Percentiles rank a stretch among this genome's conserved stretches.
These are phyloP conservation scores for Hirschfeldia incana DNA, from an alignment of 345 rosid species.

Conservation along the genomic window DNA sequence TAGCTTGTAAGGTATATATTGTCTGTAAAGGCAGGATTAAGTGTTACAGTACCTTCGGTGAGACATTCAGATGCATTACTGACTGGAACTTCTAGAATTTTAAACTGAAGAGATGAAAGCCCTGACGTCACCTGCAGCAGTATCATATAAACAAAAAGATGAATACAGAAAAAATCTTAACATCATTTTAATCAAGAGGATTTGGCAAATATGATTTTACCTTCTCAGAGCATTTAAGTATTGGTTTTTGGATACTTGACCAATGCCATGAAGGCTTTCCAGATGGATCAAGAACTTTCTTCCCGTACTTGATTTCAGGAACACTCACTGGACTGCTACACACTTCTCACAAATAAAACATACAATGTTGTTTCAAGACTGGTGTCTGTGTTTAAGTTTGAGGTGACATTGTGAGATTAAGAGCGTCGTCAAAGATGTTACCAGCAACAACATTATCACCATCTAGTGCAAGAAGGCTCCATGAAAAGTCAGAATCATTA, in stretches of 20 bases:
- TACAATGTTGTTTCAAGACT: conserved; percentile 1
- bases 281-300: conserved; percentile 43
- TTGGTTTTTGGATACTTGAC: conserved; percentile 55
- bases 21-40: conserved; percentile 41
- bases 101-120: conserved; percentile 53
- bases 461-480: conserved; percentile 67
- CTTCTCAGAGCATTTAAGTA: conserved; percentile 63
- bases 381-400: neutral
- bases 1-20: neutral
- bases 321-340: conserved; percentile 80
- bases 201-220: conserved; percentile 34
- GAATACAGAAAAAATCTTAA: conserved; percentile 4
- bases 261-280: conserved; percentile 26
- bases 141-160: conserved; percentile 5
- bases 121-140: conserved; percentile 54
- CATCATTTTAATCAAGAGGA: neutral
- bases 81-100: conserved; percentile 66
- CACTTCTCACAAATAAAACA: conserved; percentile 42
- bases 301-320: conserved; percentile 77
- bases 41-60: conserved; percentile 52
- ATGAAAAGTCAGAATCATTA: conserved; percentile 58
- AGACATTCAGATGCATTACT: conserved; percentile 54
- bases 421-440: conserved; percentile 38
- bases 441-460: conserved; percentile 82
- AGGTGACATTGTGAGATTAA: neutral